Percentiles rank a stretch among this genome's conserved stretches.
These are phyloP conservation scores for Leishmania mexicana DNA, from an alignment of 208 protist species.

Conservation along the genomic window DNA sequence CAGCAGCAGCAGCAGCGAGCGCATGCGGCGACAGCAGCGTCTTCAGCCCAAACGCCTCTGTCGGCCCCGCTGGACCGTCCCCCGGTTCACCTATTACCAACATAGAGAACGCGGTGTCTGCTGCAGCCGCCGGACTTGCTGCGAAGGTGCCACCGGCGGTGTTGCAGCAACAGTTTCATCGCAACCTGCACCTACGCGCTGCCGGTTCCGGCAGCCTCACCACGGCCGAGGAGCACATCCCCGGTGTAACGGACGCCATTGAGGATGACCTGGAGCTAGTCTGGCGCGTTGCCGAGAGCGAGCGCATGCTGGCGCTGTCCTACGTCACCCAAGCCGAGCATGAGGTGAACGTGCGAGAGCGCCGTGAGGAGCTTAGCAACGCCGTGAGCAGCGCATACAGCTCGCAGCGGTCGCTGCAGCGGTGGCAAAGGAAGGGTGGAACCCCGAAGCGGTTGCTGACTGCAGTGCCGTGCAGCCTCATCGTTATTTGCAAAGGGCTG, in stretches of 20 bases:
- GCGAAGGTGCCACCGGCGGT: constrained; percentile 7
- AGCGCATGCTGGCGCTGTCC: constrained; percentile 85
- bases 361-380: constrained; percentile 77
- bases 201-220: constrained; percentile 57
- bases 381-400: constrained; percentile 87
- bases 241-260: constrained; percentile 15
- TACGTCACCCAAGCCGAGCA: constrained; percentile 83
- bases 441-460: constrained; percentile 75
- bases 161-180: constrained; percentile 27
- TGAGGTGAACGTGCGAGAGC: constrained; percentile 84
- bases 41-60: background rate
- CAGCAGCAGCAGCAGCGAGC: constrained; percentile 9
- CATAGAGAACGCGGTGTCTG: constrained; percentile 8
- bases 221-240: constrained; percentile 57
- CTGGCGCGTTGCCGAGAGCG: constrained; percentile 75
- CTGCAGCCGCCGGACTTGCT: background rate
- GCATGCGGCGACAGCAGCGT: background rate
- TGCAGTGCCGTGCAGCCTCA: constrained; percentile 71
- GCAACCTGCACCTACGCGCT: constrained; percentile 52
- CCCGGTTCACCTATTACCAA: constrained; percentile 15
- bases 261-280: constrained; percentile 58
- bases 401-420: constrained; percentile 80
- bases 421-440: constrained; percentile 65
- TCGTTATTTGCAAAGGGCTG: constrained; percentile 72
- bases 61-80: background rate